A percentile compares a stretch with the other conserved stretches of the same genome.
phyloP scores from a whole-genome alignment of 2,329 filamentous ascomycete genomes.

The Bimuria novae-zelandiae region DNA sequence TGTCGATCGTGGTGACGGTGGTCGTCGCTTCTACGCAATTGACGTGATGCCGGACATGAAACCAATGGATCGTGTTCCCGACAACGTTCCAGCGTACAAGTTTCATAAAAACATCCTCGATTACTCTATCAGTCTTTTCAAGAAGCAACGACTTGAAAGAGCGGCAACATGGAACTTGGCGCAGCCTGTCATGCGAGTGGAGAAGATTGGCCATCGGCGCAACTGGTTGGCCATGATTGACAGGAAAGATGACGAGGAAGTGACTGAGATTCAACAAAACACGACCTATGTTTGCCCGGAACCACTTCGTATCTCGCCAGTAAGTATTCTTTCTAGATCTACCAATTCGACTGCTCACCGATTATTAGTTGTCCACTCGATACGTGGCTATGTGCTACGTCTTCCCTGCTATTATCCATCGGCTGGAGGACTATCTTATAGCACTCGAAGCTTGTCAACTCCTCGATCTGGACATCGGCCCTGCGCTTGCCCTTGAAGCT shows the following conservation, averaged over 20 bases:
- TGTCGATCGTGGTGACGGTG: conserved; percentile 62
- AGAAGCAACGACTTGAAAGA: conserved; percentile 56
- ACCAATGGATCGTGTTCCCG: conserved; percentile 68
- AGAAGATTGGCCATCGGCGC: conserved; percentile 74
- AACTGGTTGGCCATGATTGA: conserved; percentile 74
- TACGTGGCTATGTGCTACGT: conserved; percentile 74
- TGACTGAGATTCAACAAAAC: conserved; percentile 50
- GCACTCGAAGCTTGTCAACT: conserved; percentile 72
- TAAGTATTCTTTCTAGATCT: conserved; percentile 52
- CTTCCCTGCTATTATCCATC: conserved; percentile 83
- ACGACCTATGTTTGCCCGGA: conserved; percentile 75
- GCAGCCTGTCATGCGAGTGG: conserved; percentile 82
- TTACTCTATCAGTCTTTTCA: conserved; percentile 79
- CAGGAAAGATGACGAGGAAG: conserved; percentile 54
- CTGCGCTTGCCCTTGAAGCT: conserved; percentile 79
- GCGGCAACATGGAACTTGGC: conserved; percentile 59
- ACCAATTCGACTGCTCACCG: conserved; percentile 18
- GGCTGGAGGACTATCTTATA: conserved; percentile 81
- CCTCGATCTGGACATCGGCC: conserved; percentile 67
- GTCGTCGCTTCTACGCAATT: conserved; percentile 61
- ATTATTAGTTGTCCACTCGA: conserved; percentile 64
- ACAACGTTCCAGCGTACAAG: conserved; percentile 52
- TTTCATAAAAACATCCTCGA: conserved; percentile 69
- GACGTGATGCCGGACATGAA: conserved; percentile 57
- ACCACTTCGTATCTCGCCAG: conserved; percentile 74